Evolutionary conservation across 768 basidiomycete species (phyloP).

Genomic region (Naganishia kalamii): DNA sequence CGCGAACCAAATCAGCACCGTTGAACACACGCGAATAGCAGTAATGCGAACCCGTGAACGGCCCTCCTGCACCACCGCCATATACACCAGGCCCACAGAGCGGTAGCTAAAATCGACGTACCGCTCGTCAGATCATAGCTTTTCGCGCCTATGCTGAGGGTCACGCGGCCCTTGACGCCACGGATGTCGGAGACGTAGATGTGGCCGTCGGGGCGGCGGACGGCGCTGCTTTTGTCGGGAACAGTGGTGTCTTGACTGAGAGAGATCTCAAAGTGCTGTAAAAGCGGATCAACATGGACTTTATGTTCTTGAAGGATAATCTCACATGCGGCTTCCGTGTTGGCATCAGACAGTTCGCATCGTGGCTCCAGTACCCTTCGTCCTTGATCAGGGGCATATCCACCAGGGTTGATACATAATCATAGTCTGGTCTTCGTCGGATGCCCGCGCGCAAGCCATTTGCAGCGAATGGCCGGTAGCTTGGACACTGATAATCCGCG

Average conservation of each 20-base stretch:
- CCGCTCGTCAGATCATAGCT: conserved; percentile 82
- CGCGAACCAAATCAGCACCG: conserved; percentile 55
- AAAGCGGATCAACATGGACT: conserved; percentile 23
- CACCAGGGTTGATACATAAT: conserved; percentile 71
- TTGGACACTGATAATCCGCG: conserved; percentile 54
- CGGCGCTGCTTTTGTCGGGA: conserved; percentile 64
- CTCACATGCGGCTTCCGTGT: conserved; percentile 63
- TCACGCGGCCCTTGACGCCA: conserved; percentile 70
- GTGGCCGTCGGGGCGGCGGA: conserved; percentile 58
- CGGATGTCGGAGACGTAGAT: conserved; percentile 69
- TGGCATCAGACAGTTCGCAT: conserved; percentile 72
- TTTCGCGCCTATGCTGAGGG: conserved; percentile 69
- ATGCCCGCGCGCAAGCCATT: conserved; percentile 61
- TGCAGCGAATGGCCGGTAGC: conserved; percentile 49
- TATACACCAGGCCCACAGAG: conserved; percentile 14
- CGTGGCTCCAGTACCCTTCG: conserved; percentile 59
- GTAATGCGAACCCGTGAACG: background rate
- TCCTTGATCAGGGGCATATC: conserved; percentile 51
- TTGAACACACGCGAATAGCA: background rate
- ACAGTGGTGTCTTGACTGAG: conserved; percentile 57
- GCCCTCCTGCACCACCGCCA: background rate
- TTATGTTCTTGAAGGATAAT: conserved; percentile 21
- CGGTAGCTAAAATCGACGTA: conserved; percentile 47
- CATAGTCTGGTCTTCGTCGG: conserved; percentile 65
- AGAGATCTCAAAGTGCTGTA: conserved; percentile 73